Evolutionary conservation across 805 yeast species (phyloP).

Genomic region (Clavispora phyllophila): DNA sequence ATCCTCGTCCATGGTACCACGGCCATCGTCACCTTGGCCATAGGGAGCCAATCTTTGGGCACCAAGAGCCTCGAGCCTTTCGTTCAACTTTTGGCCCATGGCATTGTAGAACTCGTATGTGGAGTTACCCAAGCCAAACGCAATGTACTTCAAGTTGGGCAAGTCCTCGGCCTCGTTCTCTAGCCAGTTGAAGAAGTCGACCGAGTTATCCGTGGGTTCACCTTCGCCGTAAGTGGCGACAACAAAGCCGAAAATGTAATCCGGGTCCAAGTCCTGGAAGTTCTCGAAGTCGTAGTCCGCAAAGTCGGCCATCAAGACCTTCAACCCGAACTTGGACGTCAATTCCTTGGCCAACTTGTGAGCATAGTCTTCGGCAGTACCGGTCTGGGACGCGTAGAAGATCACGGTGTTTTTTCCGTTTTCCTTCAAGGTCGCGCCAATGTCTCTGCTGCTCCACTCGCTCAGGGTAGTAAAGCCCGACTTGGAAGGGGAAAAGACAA

Average conservation of each 20-base stretch:
- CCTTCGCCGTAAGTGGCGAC: conserved; percentile 98
- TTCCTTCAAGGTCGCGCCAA: conserved; percentile 50
- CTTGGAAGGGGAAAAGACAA: conserved; percentile 29
- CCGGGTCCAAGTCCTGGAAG: conserved; percentile 56
- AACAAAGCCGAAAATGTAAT: conserved; percentile 55
- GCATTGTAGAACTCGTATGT: conserved; percentile 91
- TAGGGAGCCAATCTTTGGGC: conserved; percentile 69
- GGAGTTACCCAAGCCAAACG: conserved; percentile 92
- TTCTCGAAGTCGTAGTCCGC: conserved; percentile 85
- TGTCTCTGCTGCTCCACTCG: conserved; percentile 42
- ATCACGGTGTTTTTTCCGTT: conserved; percentile 74
- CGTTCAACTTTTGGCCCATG: conserved; percentile 60
- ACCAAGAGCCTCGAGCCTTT: conserved; percentile 54
- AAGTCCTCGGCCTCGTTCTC: conserved; percentile 50
- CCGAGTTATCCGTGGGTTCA: conserved; percentile 95
- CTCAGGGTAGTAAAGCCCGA: conserved; percentile 29
- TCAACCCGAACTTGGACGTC: conserved; percentile 71
- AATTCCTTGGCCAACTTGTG: conserved; percentile 86
- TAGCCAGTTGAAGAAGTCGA: conserved; percentile 66
- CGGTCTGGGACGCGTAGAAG: conserved; percentile 93
- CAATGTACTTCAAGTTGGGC: conserved; percentile 56
- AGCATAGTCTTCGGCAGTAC: conserved; percentile 97
- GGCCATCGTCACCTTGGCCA: conserved; percentile 95
- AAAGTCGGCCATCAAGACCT: conserved; percentile 80
- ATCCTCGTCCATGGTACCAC: conserved; percentile 93